A percentile compares a stretch with the other conserved stretches of the same genome.
Evolutionary conservation across 805 yeast genomes (phyloP).

Genomic region (Monosporozyma unispora): DNA sequence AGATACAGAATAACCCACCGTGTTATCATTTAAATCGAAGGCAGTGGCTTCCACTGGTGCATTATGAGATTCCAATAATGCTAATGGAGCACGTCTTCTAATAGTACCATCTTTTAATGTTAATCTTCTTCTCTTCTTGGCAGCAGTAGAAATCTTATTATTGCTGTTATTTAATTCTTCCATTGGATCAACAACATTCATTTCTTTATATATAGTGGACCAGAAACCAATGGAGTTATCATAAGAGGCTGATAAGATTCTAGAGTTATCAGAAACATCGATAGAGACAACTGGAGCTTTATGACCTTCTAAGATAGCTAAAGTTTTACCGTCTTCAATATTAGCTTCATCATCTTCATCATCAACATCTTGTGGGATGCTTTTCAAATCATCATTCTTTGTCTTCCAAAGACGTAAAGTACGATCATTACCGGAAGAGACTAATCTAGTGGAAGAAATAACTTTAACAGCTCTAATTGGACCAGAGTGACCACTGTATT

Average conservation of each 20-base stretch:
- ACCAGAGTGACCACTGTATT: constrained; percentile 80
- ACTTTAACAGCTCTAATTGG: constrained; percentile 78
- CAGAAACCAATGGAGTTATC: constrained; percentile 78
- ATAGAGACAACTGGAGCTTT: constrained; percentile 75
- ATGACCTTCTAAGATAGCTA: constrained; percentile 86
- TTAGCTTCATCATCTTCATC: constrained; percentile 37
- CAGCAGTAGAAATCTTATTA: constrained; percentile 57
- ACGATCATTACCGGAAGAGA: constrained; percentile 84
- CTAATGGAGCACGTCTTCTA: constrained; percentile 73
- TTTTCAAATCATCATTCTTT: constrained; percentile 29
- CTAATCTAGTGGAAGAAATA: constrained; percentile 64
- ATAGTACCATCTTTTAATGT: constrained; percentile 69
- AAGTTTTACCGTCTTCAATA: constrained; percentile 60
- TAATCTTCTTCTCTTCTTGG: constrained; percentile 80
- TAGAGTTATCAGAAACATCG: constrained; percentile 44
- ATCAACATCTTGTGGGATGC: constrained; percentile 5
- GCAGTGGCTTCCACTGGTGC: constrained; percentile 82
- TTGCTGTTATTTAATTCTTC: constrained; percentile 34
- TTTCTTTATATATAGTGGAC: constrained; percentile 81
- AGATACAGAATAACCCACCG: constrained; percentile 88
- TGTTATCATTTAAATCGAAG: constrained; percentile 61
- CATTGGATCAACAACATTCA: constrained; percentile 52
- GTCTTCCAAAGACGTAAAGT: constrained; percentile 83
- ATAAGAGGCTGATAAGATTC: constrained; percentile 76
- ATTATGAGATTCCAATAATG: constrained; percentile 69